These are phyloP conservation scores for Aspergillus novoparasiticus DNA, from an alignment of 2,329 filamentous ascomycete genomes.

Conservation along the genomic window DNA sequence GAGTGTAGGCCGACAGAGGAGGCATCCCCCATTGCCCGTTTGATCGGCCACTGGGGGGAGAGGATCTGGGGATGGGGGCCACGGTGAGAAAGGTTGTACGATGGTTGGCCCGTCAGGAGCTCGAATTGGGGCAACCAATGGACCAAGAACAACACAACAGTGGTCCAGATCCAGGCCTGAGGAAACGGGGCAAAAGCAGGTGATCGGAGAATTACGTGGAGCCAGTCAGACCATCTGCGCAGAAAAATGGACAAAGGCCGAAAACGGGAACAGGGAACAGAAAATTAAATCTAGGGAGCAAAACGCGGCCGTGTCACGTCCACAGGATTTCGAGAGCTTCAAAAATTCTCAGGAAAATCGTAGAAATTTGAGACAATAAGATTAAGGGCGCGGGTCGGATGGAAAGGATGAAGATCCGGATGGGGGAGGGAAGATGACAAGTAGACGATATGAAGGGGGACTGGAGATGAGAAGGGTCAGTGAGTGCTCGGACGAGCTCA, in stretches of 20 bases:
- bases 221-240: conserved; percentile 26
- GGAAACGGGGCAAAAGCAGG: not conserved
- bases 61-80: conserved; percentile 38
- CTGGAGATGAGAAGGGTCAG: not conserved
- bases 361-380: not conserved
- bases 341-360: conserved; percentile 4
- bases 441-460: conserved; percentile 1
- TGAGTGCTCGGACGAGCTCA: not conserved
- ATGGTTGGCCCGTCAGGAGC: conserved; percentile 11
- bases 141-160: conserved; percentile 4
- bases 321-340: not conserved
- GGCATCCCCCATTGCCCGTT: conserved; percentile 57
- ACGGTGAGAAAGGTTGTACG: conserved; percentile 31
- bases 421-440: conserved; percentile 5
- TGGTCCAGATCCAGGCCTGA: conserved; percentile 8
- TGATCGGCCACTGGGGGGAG: conserved; percentile 39
- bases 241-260: conserved; percentile 13
- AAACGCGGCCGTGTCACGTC: conserved; percentile 11
- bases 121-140: conserved; percentile 2
- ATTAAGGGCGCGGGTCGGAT: not conserved
- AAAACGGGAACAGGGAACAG: conserved; percentile 17
- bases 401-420: not conserved
- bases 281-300: conserved; percentile 3
- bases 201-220: conserved; percentile 17
- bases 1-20: conserved; percentile 69